A percentile compares a stretch with the other conserved stretches of the same genome.
Evolutionary conservation across 2,329 filamentous ascomycete species (phyloP).

Genomic region (Dactylellina parvicollis): DNA sequence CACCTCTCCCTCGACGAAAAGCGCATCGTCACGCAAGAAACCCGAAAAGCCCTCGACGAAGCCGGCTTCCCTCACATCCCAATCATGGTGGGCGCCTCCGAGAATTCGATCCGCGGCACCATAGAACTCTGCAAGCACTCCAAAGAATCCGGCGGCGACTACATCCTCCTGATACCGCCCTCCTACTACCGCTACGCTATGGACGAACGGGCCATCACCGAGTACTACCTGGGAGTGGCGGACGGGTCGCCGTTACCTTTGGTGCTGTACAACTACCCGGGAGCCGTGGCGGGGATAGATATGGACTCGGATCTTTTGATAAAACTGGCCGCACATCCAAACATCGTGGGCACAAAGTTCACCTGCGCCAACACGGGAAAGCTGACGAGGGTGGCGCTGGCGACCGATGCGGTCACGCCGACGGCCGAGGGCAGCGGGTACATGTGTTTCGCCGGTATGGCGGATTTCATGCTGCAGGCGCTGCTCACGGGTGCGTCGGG

Average conservation of each 20-base stretch:
- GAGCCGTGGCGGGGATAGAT: conserved; percentile 72
- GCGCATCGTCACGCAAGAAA: conserved; percentile 73
- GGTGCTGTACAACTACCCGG: conserved; percentile 76
- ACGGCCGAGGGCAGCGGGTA: conserved; percentile 64
- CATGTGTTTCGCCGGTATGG: conserved; percentile 76
- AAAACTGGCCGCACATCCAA: conserved; percentile 70
- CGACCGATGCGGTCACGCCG: conserved; percentile 64
- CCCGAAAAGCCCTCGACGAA: conserved; percentile 74
- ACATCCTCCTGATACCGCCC: conserved; percentile 78
- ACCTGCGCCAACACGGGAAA: conserved; percentile 78
- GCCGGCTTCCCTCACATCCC: conserved; percentile 74
- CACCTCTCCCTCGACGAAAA: conserved; percentile 78
- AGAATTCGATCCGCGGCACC: conserved; percentile 77
- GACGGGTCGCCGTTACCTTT: conserved; percentile 72
- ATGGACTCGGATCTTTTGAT: conserved; percentile 72
- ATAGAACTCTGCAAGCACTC: conserved; percentile 76
- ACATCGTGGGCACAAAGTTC: conserved; percentile 75
- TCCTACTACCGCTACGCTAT: conserved; percentile 78
- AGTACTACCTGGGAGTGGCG: conserved; percentile 74
- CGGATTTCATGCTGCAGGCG: conserved; percentile 78
- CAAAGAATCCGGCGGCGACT: conserved; percentile 75
- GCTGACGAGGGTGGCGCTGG: conserved; percentile 67
- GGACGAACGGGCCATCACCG: conserved; percentile 65
- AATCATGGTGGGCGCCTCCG: conserved; percentile 79
- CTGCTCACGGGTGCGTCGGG: conserved; percentile 76